Evolutionary conservation across 2,329 filamentous ascomycete species (phyloP).

Genomic region (Leptoxyphium fumago): DNA sequence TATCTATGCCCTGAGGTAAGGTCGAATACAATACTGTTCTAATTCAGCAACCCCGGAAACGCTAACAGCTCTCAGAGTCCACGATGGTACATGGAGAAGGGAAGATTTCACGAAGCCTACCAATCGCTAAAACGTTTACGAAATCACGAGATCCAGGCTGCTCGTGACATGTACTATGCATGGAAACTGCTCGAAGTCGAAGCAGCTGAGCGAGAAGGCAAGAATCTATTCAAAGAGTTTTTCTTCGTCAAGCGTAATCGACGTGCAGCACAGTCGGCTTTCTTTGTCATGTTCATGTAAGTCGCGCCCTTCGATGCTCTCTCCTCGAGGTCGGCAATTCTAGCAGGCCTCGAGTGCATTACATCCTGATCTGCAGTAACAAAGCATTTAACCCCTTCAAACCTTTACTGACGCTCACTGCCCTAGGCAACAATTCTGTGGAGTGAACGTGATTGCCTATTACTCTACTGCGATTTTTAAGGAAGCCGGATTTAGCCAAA

Average conservation of each 20-base stretch:
- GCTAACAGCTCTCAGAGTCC: constrained; percentile 1
- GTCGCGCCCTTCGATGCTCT: constrained; percentile 8
- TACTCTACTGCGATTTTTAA: constrained; percentile 18
- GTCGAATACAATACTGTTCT: background rate
- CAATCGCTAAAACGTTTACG: constrained; percentile 20
- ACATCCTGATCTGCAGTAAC: background rate
- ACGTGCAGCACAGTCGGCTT: constrained; percentile 17
- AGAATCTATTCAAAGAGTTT: constrained; percentile 25
- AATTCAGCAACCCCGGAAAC: background rate
- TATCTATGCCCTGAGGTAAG: constrained; percentile 29
- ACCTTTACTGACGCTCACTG: background rate
- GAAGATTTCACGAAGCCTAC: constrained; percentile 23
- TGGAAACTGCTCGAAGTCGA: constrained; percentile 22
- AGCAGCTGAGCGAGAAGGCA: constrained; percentile 17
- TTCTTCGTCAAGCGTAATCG: constrained; percentile 19
- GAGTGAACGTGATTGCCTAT: constrained; percentile 18
- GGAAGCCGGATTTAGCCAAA: constrained; percentile 11
- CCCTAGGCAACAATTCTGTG: constrained; percentile 4
- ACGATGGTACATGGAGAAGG: constrained; percentile 26
- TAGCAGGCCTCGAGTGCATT: background rate
- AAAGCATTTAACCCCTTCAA: background rate
- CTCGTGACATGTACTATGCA: constrained; percentile 27
- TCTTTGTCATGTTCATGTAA: constrained; percentile 22
- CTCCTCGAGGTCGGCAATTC: background rate
- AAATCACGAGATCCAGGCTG: constrained; percentile 22